Percentiles rank a stretch among this genome's conserved stretches.
phyloP scores from a whole-genome alignment of 768 basidiomycete species.

The Polyporus arcularius region DNA sequence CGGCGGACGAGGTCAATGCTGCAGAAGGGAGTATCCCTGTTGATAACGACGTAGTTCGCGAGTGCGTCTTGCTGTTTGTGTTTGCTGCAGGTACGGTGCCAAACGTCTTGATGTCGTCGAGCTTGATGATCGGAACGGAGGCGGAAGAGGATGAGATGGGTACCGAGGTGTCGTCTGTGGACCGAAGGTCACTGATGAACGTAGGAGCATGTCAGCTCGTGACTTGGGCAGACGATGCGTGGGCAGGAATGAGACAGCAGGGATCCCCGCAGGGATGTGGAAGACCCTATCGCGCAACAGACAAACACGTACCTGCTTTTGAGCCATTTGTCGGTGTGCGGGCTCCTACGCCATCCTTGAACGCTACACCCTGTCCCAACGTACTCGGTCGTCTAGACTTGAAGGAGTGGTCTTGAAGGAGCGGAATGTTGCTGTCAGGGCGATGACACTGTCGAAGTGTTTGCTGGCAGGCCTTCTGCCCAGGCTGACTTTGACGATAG shows the following conservation, averaged over 20 bases:
- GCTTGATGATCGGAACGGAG: constrained; percentile 59
- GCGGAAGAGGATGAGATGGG: constrained; percentile 85
- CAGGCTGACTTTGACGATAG: constrained; percentile 86
- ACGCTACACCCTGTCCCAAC: constrained; percentile 67
- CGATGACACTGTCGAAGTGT: constrained; percentile 53
- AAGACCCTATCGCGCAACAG: no score
- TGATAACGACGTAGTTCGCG: constrained; percentile 40
- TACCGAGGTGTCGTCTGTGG: constrained; percentile 78
- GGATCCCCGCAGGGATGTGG: not conserved
- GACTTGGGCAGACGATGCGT: no score
- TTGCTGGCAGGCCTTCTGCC: constrained; percentile 84
- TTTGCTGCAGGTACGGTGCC: constrained; percentile 68
- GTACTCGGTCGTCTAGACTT: constrained; percentile 78
- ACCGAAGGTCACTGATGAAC: constrained; percentile 80
- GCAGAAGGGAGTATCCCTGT: constrained; percentile 25
- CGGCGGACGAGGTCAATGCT: constrained; percentile 29
- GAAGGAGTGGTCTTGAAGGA: constrained; percentile 38
- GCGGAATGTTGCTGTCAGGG: constrained; percentile 82
- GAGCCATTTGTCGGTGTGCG: constrained; percentile 61
- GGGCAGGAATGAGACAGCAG: constrained; percentile 2
- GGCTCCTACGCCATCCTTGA: constrained; percentile 80
- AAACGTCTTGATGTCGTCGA: constrained; percentile 79
- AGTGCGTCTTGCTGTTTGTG: constrained; percentile 55
- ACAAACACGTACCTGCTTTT: constrained; percentile 63
- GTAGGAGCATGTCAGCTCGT: constrained; percentile 33